Evolutionary conservation across 306 rosid species (phyloP), one percentile per base, ranked within the genome.

Genomic region (Prunus fruticosa): DNA sequence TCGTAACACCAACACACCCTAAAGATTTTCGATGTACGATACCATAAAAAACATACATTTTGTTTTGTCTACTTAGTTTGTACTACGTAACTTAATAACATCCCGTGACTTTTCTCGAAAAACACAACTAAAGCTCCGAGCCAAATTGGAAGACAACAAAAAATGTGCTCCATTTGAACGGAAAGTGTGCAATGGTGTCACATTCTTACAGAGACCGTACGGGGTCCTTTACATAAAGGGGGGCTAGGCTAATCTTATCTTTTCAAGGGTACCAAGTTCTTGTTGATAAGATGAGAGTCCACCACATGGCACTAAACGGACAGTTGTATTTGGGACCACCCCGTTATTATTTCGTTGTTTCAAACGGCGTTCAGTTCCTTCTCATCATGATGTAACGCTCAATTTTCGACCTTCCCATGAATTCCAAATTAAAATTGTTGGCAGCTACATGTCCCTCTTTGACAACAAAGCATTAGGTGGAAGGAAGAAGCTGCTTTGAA

Each of bases 301-400:
- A 69, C 63, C 85, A 75, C 63, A 78, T 81, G 85, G 76, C 80
- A 84, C 79, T 56, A 27, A 75, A 58, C 54, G 67, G 53, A 50
- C 82, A 68, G 71, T 69, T 14, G 62, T 68, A 61, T 77, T 79
- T 52, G 85, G 95, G 96, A 90, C 92, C 92, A 86, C 86, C 12
- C 11, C 58, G 52, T 67, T 64, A 38, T 73, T 68, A 53, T 75
- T 73, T 52, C 52, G 18, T 28, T 64, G 43, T 38, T 38, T 38
- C 9, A 1, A 7, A 38, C 9, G 9, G 43, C 43, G 9, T 0
- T 2, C 9, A 1, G 43, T 7, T 38, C 43, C 72, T 28, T 56
- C 73, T 82, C 72, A 38, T 64, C 77, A 66, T 83, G 67, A 69
- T 74, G 43, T 7, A 38, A 38, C 43, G 9, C 9, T 38, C 9